Percentiles rank a stretch among this genome's conserved stretches.
Evolutionary conservation across 768 basidiomycete genomes (phyloP).

Genomic region (Rhodosporidiobolus sp.): DNA sequence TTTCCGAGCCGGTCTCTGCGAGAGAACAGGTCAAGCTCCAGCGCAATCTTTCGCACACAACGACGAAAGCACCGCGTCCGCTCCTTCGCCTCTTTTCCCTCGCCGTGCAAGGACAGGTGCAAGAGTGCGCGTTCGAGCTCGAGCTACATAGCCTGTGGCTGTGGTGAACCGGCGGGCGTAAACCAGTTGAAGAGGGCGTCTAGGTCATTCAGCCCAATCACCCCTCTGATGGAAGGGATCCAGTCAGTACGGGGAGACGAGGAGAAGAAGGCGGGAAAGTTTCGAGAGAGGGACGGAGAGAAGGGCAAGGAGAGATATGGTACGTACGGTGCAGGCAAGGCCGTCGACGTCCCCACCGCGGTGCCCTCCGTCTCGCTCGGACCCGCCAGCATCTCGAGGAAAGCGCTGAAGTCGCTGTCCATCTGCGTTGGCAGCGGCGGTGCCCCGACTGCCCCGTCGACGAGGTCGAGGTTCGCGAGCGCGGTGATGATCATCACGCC

Average conservation of each 20-base stretch:
- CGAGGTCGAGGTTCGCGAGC: background rate
- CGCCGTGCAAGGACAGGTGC: too few species aligned
- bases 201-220: background rate
- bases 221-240: background rate
- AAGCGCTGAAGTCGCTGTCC: background rate
- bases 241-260: background rate
- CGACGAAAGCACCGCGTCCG: too few species aligned
- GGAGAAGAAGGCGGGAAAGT: background rate
- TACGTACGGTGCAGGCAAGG: slow-evolving; percentile 2
- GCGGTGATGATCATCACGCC: slow-evolving; percentile 6
- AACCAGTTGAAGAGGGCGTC: background rate
- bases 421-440: too few species aligned
- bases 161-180: background rate
- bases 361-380: background rate
- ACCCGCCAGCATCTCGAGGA: slow-evolving; percentile 9
- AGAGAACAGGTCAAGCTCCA: too few species aligned
- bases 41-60: too few species aligned
- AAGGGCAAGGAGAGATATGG: too few species aligned
- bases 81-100: too few species aligned
- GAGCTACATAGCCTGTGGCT: background rate
- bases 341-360: background rate
- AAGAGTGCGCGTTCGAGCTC: too few species aligned
- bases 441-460: too few species aligned
- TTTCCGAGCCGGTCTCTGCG: too few species aligned
- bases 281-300: background rate